phyloP scores from a whole-genome alignment of 495 filamentous ascomycete genomes.

The Usnea hakonensis region DNA sequence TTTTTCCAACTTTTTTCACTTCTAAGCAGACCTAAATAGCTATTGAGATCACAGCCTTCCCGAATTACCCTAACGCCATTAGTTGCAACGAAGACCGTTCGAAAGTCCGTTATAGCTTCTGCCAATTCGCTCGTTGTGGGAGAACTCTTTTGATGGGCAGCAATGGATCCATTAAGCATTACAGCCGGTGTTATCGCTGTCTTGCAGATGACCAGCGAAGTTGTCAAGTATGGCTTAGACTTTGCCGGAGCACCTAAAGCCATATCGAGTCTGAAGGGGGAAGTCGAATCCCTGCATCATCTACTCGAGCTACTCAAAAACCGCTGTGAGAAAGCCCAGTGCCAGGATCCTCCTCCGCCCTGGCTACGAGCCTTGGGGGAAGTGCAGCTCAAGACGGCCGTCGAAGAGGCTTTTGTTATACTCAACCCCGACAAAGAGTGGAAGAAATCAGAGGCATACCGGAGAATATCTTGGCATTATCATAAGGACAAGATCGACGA shows the following conservation, averaged over 20 bases:
- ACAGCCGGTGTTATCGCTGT: slow-evolving; percentile 28
- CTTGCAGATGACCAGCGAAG: slow-evolving; percentile 24
- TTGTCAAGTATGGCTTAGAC: slow-evolving; percentile 12
- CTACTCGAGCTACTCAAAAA: not conserved
- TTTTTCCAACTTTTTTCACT: no score
- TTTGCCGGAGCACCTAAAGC: not conserved
- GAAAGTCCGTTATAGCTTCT: no score
- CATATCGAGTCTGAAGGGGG: not conserved
- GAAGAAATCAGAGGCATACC: not conserved
- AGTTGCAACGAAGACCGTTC: no score
- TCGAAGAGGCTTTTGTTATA: not conserved
- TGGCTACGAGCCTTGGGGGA: slow-evolving; percentile 4
- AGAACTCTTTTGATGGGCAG: no score
- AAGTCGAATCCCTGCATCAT: not conserved
- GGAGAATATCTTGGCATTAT: slow-evolving; percentile 1
- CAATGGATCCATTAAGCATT: slow-evolving; percentile 16
- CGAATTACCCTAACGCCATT: no score
- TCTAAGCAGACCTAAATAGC: no score
- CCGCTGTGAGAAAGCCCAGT: not conserved
- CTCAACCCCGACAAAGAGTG: not conserved
- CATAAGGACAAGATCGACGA: not conserved
- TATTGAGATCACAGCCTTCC: no score
- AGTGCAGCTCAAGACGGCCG: not conserved
- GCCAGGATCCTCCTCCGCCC: not conserved
- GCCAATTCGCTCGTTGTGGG: no score